Evolutionary conservation across 306 rosid species (phyloP).

Genomic region (Pyrus communis): DNA sequence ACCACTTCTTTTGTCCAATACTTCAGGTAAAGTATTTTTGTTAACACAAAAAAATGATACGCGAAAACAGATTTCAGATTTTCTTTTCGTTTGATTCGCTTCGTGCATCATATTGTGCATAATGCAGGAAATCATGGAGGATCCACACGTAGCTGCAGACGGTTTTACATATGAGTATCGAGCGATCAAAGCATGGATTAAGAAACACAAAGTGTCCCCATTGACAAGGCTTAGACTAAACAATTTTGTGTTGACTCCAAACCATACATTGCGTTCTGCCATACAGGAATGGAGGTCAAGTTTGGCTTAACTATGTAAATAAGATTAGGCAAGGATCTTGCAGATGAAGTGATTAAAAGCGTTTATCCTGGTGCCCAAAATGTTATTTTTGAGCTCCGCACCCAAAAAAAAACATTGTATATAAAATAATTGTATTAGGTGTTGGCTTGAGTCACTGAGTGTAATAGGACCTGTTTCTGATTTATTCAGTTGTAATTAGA

Average conservation of each 20-base stretch:
- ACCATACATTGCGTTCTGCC: constrained; percentile 74
- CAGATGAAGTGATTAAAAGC: too few relatives aligned
- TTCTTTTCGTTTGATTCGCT: background rate
- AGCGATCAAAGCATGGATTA: constrained; percentile 93
- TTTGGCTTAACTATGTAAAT: background rate
- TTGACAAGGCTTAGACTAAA: constrained; percentile 55
- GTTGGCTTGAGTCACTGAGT: too few relatives aligned
- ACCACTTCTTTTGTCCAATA: constrained; percentile 90
- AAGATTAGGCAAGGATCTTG: too few relatives aligned
- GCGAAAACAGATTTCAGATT: background rate
- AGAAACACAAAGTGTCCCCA: constrained; percentile 64
- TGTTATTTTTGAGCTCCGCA: too few relatives aligned
- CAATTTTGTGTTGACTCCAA: constrained; percentile 55
- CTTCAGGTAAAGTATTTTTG: constrained; percentile 55
- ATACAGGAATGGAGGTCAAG: constrained; percentile 80
- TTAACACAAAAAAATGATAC: background rate
- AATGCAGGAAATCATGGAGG: constrained; percentile 77
- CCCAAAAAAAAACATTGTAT: too few relatives aligned
- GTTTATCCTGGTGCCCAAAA: too few relatives aligned
- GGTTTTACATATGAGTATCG: constrained; percentile 76
- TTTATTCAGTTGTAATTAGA: too few relatives aligned
- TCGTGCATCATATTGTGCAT: background rate
- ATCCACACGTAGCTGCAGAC: constrained; percentile 82
- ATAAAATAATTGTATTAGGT: too few relatives aligned
- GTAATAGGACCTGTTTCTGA: too few relatives aligned